Evolutionary conservation across 305 asterid species (phyloP).

Genomic region (Rubia peregrina): DNA sequence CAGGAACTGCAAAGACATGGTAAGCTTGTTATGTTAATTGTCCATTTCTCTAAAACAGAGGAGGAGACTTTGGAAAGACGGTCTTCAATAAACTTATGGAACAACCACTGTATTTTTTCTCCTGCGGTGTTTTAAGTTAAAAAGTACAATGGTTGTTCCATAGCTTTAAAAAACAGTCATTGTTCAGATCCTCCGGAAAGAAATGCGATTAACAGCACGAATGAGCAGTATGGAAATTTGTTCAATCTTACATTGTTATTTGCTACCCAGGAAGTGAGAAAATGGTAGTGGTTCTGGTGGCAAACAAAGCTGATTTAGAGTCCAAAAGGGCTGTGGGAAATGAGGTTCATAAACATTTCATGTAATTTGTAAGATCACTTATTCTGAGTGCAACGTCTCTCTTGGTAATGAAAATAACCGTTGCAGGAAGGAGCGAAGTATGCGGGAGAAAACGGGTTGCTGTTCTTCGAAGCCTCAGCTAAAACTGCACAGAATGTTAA

Average conservation of each 20-base stretch:
- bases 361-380: neutral
- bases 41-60: no score
- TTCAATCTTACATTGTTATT: neutral
- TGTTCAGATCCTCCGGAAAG: no score
- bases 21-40: neutral
- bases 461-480: conserved; percentile 31
- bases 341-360: conserved; percentile 19
- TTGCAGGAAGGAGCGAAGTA: conserved; percentile 28
- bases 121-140: no score
- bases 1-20: conserved; percentile 26
- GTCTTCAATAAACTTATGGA: no score
- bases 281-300: conserved; percentile 31
- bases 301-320: conserved; percentile 32
- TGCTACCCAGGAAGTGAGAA: conserved; percentile 19
- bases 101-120: no score
- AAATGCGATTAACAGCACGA: no score
- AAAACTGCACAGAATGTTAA: conserved; percentile 31
- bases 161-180: no score
- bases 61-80: no score
- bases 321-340: conserved; percentile 22
- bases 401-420: neutral
- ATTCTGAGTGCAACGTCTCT: neutral
- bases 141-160: no score
- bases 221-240: neutral
- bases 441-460: conserved; percentile 29